These are phyloP conservation scores for Acanthamoeba quina DNA, from an alignment of 208 protist species.

Conservation along the genomic window DNA sequence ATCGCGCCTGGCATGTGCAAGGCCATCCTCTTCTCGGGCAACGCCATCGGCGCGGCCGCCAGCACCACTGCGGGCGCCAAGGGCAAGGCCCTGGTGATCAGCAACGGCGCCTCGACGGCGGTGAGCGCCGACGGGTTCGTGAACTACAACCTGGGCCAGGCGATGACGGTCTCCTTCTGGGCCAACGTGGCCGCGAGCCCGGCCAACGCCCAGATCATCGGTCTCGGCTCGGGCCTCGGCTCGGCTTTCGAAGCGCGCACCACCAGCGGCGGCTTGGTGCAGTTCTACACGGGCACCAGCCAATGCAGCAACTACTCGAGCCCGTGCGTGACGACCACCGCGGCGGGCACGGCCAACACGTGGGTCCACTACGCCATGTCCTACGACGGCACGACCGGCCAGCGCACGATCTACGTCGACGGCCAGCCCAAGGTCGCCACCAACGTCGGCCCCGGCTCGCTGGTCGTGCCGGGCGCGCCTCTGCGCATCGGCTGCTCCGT, in stretches of 20 bases:
- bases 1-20: background rate
- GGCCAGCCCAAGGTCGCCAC: background rate
- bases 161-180: slow-evolving; percentile 51
- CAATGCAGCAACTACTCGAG: slow-evolving; percentile 20
- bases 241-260: slow-evolving; percentile 62
- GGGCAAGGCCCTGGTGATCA: slow-evolving; percentile 30
- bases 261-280: background rate
- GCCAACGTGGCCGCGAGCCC: background rate
- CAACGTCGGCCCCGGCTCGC: background rate
- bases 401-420: slow-evolving; percentile 53
- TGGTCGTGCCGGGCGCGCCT: slow-evolving; percentile 29
- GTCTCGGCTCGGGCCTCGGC: slow-evolving; percentile 1
- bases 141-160: slow-evolving; percentile 49
- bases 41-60: background rate
- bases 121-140: slow-evolving; percentile 64
- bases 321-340: background rate
- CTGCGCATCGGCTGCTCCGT: slow-evolving; percentile 67
- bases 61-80: background rate
- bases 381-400: background rate
- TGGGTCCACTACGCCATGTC: slow-evolving; percentile 69
- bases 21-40: slow-evolving; percentile 45
- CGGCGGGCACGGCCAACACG: background rate
- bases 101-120: background rate
- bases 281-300: slow-evolving; percentile 61
- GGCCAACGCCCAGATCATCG: slow-evolving; percentile 56